Evolutionary conservation across 2,329 filamentous ascomycete genomes (phyloP), one percentile per base, ranked within the genome.

Genomic region (Exophiala sideris): DNA sequence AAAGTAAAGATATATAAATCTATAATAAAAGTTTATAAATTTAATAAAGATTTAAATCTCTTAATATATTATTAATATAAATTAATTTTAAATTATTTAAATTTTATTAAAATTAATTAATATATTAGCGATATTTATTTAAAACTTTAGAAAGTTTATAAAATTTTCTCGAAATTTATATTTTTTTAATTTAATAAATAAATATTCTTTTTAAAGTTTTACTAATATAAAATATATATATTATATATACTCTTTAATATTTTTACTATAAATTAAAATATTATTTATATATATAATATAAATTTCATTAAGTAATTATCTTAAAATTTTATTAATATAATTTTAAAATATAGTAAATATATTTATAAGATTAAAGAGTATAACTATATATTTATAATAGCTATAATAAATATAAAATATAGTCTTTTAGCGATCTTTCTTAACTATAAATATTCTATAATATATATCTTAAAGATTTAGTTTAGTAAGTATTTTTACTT

Each of bases 241-340:
- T 14, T 48, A 24, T 1, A 51, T 52, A 58, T 64, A 49, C 38
- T 60, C 40, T 8, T 62, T 21, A 6, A 48, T 20, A 8, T 6
- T 53, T 9, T 57, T 38, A 32, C 20, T 65, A 44, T 61, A 71
- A 33, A 71, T 66, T 8, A 70, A 45, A 38, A 70, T 69, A 59
- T 70, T 42, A 32, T 64, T 45, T 5, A 62, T 10, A 41, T 64
- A 64, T 1, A 45, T 46, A 6, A 61, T 47, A 14, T 46, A 53
- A 45, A 56, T 54, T 1, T 14, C 10, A 36, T 61, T 41, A 0
- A 59, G 60, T 29, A 62, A 44, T n/a, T 35, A 48, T 61, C 50
- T 40, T 50, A 68, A 42, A 1, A 58, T 45, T 1, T 54, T 39
- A 50, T 68, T 65, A 57, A 67, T 64, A 59, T 62, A 63, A 7